Evolutionary conservation across 106 monocot genomes (phyloP).

Genomic region (Iris macrosiphon): DNA sequence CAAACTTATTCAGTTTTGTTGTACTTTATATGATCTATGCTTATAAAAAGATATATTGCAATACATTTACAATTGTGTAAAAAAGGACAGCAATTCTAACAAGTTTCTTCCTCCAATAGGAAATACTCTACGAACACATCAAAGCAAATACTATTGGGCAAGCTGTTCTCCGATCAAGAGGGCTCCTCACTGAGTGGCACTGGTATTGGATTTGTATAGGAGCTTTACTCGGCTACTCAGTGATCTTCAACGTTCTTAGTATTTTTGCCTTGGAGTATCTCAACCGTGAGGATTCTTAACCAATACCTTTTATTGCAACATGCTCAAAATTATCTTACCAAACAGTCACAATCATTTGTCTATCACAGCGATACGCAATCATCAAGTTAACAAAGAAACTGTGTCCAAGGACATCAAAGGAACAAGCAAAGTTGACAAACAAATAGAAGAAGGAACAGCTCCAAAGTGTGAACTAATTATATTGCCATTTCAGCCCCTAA

Average conservation of each 20-base stretch:
- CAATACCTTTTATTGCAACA: background rate
- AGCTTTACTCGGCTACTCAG: constrained; percentile 28
- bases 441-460: background rate
- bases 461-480: constrained; percentile 25
- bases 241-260: constrained; percentile 44
- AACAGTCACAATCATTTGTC: background rate
- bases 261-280: constrained; percentile 36
- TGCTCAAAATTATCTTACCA: background rate
- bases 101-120: constrained; percentile 23
- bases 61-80: too few relatives aligned
- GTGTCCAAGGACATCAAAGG: constrained; percentile 14
- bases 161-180: constrained; percentile 41
- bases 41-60: too few relatives aligned
- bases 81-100: too few relatives aligned
- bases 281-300: constrained; percentile 16
- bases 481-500: constrained; percentile 76
- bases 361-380: constrained; percentile 39
- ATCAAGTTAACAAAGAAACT: constrained; percentile 4
- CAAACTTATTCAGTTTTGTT: too few relatives aligned
- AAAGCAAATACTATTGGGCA: constrained; percentile 28
- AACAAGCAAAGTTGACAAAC: background rate
- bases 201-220: constrained; percentile 50
- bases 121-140: constrained; percentile 11
- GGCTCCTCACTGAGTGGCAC: constrained; percentile 30
- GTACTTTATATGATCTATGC: too few relatives aligned